Percentiles rank a stretch among this genome's conserved stretches.
These are phyloP conservation scores for Fusarium lyarnte DNA, from an alignment of 2,329 filamentous ascomycete genomes.

Conservation along the genomic window DNA sequence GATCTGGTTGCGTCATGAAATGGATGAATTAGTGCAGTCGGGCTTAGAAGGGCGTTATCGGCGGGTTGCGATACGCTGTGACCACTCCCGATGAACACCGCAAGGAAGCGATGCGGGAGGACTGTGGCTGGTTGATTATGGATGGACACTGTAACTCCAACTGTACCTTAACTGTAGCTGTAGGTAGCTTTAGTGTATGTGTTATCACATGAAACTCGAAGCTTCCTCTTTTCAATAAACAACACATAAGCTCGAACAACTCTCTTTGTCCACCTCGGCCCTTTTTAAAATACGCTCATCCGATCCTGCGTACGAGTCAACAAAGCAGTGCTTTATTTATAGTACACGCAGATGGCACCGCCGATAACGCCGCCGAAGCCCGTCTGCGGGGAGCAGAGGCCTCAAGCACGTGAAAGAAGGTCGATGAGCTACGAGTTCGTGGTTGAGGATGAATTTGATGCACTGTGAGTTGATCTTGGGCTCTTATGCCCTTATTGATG, in stretches of 20 bases:
- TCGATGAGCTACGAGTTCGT: slow-evolving; percentile 50
- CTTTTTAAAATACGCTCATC: neutral
- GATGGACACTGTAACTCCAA: neutral
- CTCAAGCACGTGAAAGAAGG: slow-evolving; percentile 31
- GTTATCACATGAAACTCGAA: slow-evolving; percentile 25
- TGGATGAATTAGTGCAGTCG: slow-evolving; percentile 15
- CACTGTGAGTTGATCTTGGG: slow-evolving; percentile 54
- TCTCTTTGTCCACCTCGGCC: neutral
- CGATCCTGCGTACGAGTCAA: neutral
- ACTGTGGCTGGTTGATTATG: neutral
- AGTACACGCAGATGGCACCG: slow-evolving; percentile 24
- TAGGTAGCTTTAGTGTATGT: slow-evolving; percentile 4
- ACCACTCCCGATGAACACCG: slow-evolving; percentile 14
- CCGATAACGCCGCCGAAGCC: slow-evolving; percentile 29
- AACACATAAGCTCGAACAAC: neutral
- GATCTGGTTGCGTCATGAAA: slow-evolving; percentile 34
- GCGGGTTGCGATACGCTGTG: slow-evolving; percentile 32
- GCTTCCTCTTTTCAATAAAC: slow-evolving; percentile 1
- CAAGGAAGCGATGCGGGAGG: neutral
- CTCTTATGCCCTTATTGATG: no score
- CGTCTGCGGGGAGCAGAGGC: slow-evolving; percentile 31
- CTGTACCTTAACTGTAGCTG: neutral
- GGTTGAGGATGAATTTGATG: slow-evolving; percentile 63
- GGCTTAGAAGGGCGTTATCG: slow-evolving; percentile 34
- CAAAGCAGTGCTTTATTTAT: neutral